Conservation (phyloP, 139 green algal genomes). For the Chlamydomonas schloesseri region DNA sequence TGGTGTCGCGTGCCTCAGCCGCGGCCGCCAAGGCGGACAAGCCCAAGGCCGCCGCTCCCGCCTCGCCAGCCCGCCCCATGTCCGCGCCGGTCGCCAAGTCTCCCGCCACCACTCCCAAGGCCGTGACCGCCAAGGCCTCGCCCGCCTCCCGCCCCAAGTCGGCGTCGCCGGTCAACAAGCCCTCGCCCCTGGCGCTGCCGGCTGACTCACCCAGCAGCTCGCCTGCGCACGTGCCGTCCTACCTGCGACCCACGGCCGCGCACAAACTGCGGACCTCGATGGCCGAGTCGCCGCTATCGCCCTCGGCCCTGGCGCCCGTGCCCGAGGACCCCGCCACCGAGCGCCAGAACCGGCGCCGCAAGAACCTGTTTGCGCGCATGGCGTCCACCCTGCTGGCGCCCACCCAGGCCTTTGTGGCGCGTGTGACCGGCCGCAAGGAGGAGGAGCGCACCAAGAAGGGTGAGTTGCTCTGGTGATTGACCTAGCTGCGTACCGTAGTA, state of each 20-base stretch:
- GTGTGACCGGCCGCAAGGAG: conserved; percentile 39
- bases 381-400: conserved; percentile 49
- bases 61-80: neutral
- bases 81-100: neutral
- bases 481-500: too few relatives aligned
- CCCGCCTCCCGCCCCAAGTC: neutral
- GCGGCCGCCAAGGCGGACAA: neutral
- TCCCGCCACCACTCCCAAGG: neutral
- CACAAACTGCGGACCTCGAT: conserved; percentile 17
- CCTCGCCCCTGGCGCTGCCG: neutral
- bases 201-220: neutral
- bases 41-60: neutral
- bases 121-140: neutral
- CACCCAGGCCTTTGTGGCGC: conserved; percentile 56
- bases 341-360: neutral
- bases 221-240: conserved; percentile 13
- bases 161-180: neutral
- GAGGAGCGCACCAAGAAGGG: conserved; percentile 26
- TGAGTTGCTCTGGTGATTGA: neutral
- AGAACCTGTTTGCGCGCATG: conserved; percentile 38
- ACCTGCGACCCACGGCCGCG: conserved; percentile 49
- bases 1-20: neutral
- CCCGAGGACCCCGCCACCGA: neutral
- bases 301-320: neutral
- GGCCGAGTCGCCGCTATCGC: neutral